A percentile compares a stretch with the other conserved stretches of the same genome.
Conservation (phyloP, 371 early-diverging fungal species). For the Thermomucor indicae-seudaticae region DNA sequence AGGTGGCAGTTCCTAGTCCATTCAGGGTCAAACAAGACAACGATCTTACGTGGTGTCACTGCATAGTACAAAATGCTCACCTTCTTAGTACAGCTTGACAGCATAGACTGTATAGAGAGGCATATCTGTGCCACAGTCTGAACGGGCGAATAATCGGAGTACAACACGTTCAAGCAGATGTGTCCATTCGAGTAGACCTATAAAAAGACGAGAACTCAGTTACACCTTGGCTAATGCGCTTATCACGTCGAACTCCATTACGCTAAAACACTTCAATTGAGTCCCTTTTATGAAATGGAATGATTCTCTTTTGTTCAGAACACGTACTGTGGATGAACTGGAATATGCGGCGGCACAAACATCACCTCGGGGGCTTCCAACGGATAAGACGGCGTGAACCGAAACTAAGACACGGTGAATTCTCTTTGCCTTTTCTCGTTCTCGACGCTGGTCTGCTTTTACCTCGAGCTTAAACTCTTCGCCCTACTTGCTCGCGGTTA, state of each 20-base stretch:
- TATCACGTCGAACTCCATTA: too few relatives aligned
- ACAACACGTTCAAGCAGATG: slow-evolving; percentile 94
- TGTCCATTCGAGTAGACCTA: slow-evolving; percentile 91
- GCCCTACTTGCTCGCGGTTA: slow-evolving; percentile 21
- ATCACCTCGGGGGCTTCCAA: slow-evolving; percentile 84
- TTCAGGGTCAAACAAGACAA: neutral
- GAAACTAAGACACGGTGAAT: slow-evolving; percentile 50
- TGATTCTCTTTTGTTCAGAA: too few relatives aligned
- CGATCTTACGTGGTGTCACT: neutral
- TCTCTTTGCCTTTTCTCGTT: neutral
- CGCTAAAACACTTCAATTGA: too few relatives aligned
- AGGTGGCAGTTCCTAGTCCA: slow-evolving; percentile 63
- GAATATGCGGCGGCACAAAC: slow-evolving; percentile 65
- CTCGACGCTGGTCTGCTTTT: neutral
- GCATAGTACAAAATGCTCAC: slow-evolving; percentile 18
- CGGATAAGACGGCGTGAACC: slow-evolving; percentile 80
- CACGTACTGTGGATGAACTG: slow-evolving; percentile 82
- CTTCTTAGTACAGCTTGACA: slow-evolving; percentile 83
- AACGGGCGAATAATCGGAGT: slow-evolving; percentile 95
- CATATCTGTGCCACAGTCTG: slow-evolving; percentile 93
- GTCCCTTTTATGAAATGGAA: too few relatives aligned
- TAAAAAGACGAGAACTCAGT: too few relatives aligned
- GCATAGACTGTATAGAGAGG: slow-evolving; percentile 88
- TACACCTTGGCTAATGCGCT: too few relatives aligned
- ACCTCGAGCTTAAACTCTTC: slow-evolving; percentile 69